phyloP scores from a whole-genome alignment of 2,329 filamentous ascomycete genomes.

The Beauveria rudraprayagi region DNA sequence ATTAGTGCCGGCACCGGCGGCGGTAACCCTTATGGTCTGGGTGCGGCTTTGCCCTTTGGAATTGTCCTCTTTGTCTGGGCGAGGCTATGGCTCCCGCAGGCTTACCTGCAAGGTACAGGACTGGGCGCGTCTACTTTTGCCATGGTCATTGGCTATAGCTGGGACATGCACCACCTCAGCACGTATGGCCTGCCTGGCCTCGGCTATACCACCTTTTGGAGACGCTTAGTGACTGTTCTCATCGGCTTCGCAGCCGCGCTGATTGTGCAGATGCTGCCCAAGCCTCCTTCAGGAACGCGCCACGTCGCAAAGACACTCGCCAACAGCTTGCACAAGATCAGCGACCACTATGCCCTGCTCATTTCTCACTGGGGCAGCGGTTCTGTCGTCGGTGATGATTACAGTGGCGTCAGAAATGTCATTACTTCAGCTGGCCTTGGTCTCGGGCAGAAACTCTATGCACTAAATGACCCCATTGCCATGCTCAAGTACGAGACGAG shows the following conservation, averaged over 20 bases:
- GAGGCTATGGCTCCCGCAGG: slow-evolving; percentile 25
- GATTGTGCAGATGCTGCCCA: slow-evolving; percentile 38
- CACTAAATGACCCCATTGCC: slow-evolving; percentile 19
- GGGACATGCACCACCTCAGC: slow-evolving; percentile 32
- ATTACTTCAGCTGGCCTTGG: slow-evolving; percentile 16
- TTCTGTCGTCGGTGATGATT: slow-evolving; percentile 16
- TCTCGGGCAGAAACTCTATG: slow-evolving; percentile 21
- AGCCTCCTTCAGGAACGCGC: slow-evolving; percentile 36
- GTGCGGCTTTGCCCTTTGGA: slow-evolving; percentile 34
- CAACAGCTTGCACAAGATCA: slow-evolving; percentile 32
- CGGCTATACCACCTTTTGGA: slow-evolving; percentile 42
- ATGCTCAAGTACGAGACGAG: slow-evolving; percentile 24
- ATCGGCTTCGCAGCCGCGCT: slow-evolving; percentile 35
- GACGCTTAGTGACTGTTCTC: slow-evolving; percentile 34
- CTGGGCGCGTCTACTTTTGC: slow-evolving; percentile 31
- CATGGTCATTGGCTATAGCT: slow-evolving; percentile 40
- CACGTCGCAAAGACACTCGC: slow-evolving; percentile 38
- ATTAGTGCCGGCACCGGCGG: slow-evolving; percentile 38
- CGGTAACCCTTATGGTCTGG: slow-evolving; percentile 43
- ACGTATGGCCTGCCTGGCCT: slow-evolving; percentile 38
- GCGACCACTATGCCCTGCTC: slow-evolving; percentile 41
- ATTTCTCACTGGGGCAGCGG: slow-evolving; percentile 34
- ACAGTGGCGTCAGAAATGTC: slow-evolving; percentile 21
- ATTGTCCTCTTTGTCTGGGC: slow-evolving; percentile 27
- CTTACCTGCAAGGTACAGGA: slow-evolving; percentile 22